Percentiles rank a stretch among this genome's conserved stretches.
These are phyloP conservation scores for Cryptosporidium muris DNA, from an alignment of 169 alveolate genomes.

Conservation along the genomic window DNA sequence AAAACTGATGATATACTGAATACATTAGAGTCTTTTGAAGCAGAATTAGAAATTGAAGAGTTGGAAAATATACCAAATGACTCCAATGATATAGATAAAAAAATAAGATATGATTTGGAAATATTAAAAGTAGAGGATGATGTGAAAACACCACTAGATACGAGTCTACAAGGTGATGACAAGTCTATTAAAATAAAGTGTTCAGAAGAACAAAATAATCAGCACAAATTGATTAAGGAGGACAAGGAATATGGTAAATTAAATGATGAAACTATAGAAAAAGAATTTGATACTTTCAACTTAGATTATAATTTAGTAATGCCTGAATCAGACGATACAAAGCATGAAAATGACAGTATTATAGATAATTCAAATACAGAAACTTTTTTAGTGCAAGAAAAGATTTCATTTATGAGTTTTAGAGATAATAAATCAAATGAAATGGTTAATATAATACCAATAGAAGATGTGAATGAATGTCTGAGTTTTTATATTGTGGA, in stretches of 20 bases:
- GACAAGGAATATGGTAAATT: neutral
- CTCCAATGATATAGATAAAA: no score
- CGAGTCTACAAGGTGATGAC: neutral
- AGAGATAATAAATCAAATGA: neutral
- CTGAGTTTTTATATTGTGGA: conserved; percentile 45
- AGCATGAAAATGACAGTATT: neutral
- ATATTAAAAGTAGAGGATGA: neutral
- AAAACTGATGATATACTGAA: conserved; percentile 17
- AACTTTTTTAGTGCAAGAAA: neutral
- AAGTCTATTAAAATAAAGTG: no score
- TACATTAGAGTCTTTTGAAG: conserved; percentile 27
- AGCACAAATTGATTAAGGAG: no score
- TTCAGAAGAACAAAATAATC: no score
- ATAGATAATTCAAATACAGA: neutral
- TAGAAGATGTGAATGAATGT: neutral
- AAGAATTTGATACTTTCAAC: no score
- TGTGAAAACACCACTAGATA: neutral
- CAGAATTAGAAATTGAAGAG: conserved; percentile 7
- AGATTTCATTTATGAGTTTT: neutral
- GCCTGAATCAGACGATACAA: neutral
- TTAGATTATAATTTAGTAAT: no score
- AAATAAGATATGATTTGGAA: neutral
- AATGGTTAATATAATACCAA: neutral
- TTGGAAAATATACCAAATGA: conserved; percentile 1
- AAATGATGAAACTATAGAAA: no score